Evolutionary conservation across 2,329 filamentous ascomycete genomes (phyloP).

Genomic region (Parascedosporium putredinis): DNA sequence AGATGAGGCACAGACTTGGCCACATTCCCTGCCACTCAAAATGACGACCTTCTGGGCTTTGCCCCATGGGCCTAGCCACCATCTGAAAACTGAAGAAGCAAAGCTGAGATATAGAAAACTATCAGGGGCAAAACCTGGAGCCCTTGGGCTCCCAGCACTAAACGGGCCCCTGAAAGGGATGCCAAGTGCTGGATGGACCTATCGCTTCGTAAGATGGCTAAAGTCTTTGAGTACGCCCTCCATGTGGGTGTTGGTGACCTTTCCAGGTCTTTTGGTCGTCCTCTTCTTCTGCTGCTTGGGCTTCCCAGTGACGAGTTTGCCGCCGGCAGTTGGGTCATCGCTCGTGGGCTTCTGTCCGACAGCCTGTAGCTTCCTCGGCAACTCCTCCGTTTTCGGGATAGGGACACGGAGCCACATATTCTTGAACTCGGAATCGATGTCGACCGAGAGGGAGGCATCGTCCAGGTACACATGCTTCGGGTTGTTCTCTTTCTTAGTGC

Average conservation of each 20-base stretch:
- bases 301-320: conserved; percentile 30
- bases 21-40: no score
- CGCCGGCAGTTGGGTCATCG: conserved; percentile 54
- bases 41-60: no score
- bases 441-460: conserved; percentile 64
- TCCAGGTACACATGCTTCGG: conserved; percentile 84
- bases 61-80: no score
- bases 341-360: conserved; percentile 78
- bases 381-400: conserved; percentile 64
- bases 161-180: neutral
- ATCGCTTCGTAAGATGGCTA: conserved; percentile 21
- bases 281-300: conserved; percentile 67
- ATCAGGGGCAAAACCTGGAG: no score
- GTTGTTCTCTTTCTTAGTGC: conserved; percentile 85
- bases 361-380: conserved; percentile 65
- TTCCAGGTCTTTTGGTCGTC: conserved; percentile 55
- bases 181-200: neutral
- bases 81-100: no score
- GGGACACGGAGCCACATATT: conserved; percentile 72
- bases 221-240: conserved; percentile 68
- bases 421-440: conserved; percentile 74
- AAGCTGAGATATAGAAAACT: no score
- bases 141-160: no score
- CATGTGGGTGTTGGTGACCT: conserved; percentile 86
- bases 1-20: no score